A percentile compares a stretch with the other conserved stretches of the same genome.
Evolutionary conservation across 2,329 filamentous ascomycete genomes (phyloP).

Genomic region (Falciphora oryzae): DNA sequence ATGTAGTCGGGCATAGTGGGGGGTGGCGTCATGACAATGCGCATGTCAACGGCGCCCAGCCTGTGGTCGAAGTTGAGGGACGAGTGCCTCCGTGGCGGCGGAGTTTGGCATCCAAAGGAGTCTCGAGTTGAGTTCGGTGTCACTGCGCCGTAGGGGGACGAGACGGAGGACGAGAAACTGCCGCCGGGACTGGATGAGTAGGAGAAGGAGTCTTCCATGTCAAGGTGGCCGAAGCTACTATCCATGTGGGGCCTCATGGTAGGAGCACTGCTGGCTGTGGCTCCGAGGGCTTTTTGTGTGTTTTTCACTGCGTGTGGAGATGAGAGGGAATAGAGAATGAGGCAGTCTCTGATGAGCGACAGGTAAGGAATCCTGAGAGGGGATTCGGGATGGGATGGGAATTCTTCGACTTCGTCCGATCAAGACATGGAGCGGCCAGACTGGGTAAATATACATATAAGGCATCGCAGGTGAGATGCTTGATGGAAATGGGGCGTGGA

Average conservation of each 20-base stretch:
- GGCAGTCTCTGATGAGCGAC: background rate
- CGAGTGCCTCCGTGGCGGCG: background rate
- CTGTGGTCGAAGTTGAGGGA: background rate
- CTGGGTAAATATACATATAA: background rate
- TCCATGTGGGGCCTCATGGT: background rate
- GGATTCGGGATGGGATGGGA: conserved; percentile 8
- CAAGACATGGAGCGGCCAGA: background rate
- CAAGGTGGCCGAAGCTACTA: background rate
- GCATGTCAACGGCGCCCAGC: background rate
- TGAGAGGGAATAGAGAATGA: background rate
- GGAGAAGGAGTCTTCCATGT: conserved; percentile 18
- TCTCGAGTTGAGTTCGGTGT: background rate
- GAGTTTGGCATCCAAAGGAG: background rate
- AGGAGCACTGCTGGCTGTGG: background rate
- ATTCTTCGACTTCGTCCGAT: background rate
- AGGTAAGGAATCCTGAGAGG: background rate
- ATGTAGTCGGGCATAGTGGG: background rate
- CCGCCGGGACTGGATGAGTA: conserved; percentile 30
- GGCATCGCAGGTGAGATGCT: background rate
- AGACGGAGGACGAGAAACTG: conserved; percentile 34
- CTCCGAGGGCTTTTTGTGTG: background rate
- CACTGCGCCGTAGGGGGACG: conserved; percentile 25
- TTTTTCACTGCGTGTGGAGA: background rate
- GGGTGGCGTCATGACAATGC: background rate
- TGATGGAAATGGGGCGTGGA: background rate